Evolutionary conservation across 1,284 basidiomycete species (phyloP), one percentile per base, ranked within the genome.

Genomic region (Phellinidium pouzarii): DNA sequence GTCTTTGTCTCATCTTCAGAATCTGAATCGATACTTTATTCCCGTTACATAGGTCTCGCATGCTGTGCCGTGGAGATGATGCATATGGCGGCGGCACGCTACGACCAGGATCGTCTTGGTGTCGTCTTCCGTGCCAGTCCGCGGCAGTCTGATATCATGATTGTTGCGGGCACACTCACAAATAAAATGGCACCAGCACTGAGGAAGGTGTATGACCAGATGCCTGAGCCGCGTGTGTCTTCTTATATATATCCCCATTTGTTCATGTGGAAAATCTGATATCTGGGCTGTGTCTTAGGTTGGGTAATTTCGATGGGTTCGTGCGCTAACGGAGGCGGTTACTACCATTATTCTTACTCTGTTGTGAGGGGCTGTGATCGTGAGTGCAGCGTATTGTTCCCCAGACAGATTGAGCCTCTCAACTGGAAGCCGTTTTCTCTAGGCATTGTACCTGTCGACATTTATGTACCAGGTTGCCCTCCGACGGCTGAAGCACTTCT

Each of bases 291-390:
- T 59, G 37, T 66, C 61, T 23, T 62, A 82, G 86, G 91, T 63
- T 99, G 95, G 95, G 96, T 99, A 54, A 91, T 99, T 65, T 96
- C 93, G 25, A 99, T 99, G 96, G 96, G 96, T 47, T 96, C 93
- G 11, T 99, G 96, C 67, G 96, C 96, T 20, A 99, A 99, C 69
- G 95, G 95, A 36, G 94, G 94, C 57, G 95, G 94, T 8, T 99
- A 98, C 75, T 98, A 97, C 68, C 93, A 96, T 69, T 94, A 98
- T 72, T 96, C 94, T 31, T 99, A 99, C 75, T 94, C 94, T 37
- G 96, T 99, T 57, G 96, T 99, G 25, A 85, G 96, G 57, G 96
- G 96, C n/a, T 99, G 96, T 69, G 96, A 99, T 74, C 85, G 96
- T 87, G 66, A 58, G 84, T 76, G 20, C 0, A 9, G 44, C 36